Conservation (phyloP, 225 moss, liverwort and hornwort genomes). For the Bryum argenteum region DNA sequence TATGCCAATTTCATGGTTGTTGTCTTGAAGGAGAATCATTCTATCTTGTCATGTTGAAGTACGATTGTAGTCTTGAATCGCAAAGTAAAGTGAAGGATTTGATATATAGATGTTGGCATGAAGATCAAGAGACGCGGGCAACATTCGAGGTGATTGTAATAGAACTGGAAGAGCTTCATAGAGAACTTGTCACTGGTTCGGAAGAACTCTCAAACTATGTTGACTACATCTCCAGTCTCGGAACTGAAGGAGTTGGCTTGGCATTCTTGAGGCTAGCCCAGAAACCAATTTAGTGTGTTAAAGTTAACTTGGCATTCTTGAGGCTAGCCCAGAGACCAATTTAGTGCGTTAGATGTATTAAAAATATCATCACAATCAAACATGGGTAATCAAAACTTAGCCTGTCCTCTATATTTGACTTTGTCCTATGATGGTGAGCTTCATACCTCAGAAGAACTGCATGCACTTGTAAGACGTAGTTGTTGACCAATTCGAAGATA, state of each 20-base stretch:
- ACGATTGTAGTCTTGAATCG: neutral
- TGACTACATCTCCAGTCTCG: too few species aligned
- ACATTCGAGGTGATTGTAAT: neutral
- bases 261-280: neutral
- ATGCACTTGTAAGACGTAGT: too few species aligned
- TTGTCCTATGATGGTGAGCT: too few species aligned
- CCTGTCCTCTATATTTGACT: too few species aligned
- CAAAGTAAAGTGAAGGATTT: slow-evolving; percentile 12
- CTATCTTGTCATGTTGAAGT: neutral
- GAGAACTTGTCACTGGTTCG: neutral
- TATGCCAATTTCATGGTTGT: neutral
- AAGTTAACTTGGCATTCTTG: neutral
- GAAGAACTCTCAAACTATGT: fast-evolving
- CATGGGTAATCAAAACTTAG: too few species aligned
- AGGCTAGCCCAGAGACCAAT: too few species aligned
- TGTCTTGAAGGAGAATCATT: neutral
- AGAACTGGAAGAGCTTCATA: neutral
- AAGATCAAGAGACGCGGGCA: neutral
- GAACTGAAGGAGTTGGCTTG: neutral
- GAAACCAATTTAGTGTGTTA: neutral
- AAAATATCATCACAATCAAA: too few species aligned
- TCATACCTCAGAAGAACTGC: too few species aligned
- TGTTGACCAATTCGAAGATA: too few species aligned
- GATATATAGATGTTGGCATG: slow-evolving; percentile 12
- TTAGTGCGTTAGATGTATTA: too few species aligned